These are phyloP conservation scores for Phytophthora palmivora DNA, from an alignment of 352 stramenopile species.

Conservation along the genomic window DNA sequence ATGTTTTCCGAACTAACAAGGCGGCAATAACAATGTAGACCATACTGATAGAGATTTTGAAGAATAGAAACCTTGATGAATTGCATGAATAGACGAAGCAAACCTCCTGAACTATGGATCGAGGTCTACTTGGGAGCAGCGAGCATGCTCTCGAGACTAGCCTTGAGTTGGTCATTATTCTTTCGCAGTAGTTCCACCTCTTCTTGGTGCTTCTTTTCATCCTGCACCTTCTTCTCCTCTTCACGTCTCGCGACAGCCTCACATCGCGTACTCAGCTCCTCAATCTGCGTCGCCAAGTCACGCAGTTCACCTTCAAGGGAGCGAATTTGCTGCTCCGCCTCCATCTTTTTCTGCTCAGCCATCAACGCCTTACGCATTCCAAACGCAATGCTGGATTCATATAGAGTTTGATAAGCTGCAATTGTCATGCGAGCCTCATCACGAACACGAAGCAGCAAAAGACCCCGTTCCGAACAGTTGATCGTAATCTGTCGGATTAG, in stretches of 20 bases:
- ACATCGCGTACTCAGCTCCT: constrained; percentile 70
- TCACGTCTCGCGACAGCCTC: constrained; percentile 68
- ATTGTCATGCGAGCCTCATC: constrained; percentile 94
- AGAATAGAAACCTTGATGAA: constrained; percentile 12
- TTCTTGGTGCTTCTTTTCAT: constrained; percentile 89
- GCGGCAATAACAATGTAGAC: background rate
- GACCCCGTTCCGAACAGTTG: constrained; percentile 91
- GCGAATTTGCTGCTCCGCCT: constrained; percentile 85
- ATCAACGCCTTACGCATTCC: constrained; percentile 95
- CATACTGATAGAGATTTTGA: constrained; percentile 18
- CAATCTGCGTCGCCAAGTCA: constrained; percentile 83
- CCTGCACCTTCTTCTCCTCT: constrained; percentile 65
- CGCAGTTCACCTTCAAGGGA: constrained; percentile 79
- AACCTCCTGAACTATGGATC: background rate
- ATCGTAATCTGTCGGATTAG: constrained; percentile 94
- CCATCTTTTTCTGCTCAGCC: constrained; percentile 92
- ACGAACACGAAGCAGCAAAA: constrained; percentile 90
- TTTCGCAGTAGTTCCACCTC: constrained; percentile 89
- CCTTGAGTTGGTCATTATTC: constrained; percentile 91
- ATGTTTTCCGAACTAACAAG: constrained; percentile 18
- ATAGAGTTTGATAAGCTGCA: constrained; percentile 93
- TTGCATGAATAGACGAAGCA: constrained; percentile 26
- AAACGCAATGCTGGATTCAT: constrained; percentile 93
- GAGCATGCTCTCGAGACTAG: constrained; percentile 89
- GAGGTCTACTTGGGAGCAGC: constrained; percentile 60